These are phyloP conservation scores for Byssochlamys sp. DNA, from an alignment of 2,329 filamentous ascomycete species.

Conservation along the genomic window DNA sequence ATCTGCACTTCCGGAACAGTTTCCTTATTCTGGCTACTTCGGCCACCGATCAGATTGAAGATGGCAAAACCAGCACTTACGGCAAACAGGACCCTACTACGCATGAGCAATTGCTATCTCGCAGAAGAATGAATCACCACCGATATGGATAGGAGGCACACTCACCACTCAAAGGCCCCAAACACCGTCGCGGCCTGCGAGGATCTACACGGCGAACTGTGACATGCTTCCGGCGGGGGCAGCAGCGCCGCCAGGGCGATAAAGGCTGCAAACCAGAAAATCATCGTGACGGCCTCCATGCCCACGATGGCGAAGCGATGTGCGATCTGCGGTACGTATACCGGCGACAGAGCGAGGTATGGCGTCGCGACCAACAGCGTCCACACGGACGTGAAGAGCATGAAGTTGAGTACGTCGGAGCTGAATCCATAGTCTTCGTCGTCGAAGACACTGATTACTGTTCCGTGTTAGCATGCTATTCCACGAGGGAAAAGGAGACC, in stretches of 20 bases:
- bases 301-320: slow-evolving; percentile 57
- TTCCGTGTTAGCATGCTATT: not conserved
- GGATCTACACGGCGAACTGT: slow-evolving; percentile 48
- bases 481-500: not conserved
- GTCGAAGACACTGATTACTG: slow-evolving; percentile 48
- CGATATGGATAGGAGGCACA: slow-evolving; percentile 1
- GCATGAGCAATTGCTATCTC: not conserved
- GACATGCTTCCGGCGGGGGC: slow-evolving; percentile 46
- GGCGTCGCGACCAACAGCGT: slow-evolving; percentile 57
- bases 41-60: slow-evolving; percentile 1
- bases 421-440: slow-evolving; percentile 23
- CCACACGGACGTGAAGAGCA: slow-evolving; percentile 72
- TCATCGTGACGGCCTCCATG: slow-evolving; percentile 62
- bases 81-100: slow-evolving; percentile 5
- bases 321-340: slow-evolving; percentile 51
- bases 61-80: slow-evolving; percentile 5
- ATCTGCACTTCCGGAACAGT: not conserved
- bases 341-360: slow-evolving; percentile 61
- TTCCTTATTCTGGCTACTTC: not conserved
- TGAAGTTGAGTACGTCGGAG: slow-evolving; percentile 59
- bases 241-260: slow-evolving; percentile 63
- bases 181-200: slow-evolving; percentile 46
- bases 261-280: slow-evolving; percentile 86
- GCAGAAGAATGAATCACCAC: not conserved
- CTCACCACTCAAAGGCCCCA: slow-evolving; percentile 40